Evolutionary conservation across 495 filamentous ascomycete genomes (phyloP).

Genomic region (Aspergillus steynii): DNA sequence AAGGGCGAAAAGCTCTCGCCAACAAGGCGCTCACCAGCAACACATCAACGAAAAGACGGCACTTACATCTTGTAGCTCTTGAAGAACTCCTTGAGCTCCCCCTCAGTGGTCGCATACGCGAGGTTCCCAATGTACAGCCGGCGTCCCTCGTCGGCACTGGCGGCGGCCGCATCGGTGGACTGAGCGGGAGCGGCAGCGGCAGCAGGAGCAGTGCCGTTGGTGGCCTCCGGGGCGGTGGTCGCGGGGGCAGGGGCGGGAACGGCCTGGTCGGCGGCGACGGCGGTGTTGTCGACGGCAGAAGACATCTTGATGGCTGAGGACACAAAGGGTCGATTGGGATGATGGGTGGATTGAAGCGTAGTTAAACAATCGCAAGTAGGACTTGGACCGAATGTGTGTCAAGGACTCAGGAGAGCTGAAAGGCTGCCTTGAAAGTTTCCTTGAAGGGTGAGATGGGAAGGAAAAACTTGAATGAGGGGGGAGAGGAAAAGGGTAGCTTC

Average conservation of each 20-base stretch:
- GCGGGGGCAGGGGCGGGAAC: conserved; percentile 48
- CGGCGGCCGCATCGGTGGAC: conserved; percentile 82
- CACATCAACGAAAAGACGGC: conserved; percentile 10
- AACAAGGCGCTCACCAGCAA: background rate
- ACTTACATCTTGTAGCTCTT: conserved; percentile 96
- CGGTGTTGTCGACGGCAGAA: conserved; percentile 54
- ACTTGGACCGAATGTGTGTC: conserved; percentile 36
- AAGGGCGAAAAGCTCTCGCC: background rate
- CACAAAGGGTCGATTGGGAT: conserved; percentile 32
- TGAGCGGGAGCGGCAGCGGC: conserved; percentile 54
- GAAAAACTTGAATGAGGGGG: conserved; percentile 47
- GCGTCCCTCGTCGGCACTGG: conserved; percentile 96
- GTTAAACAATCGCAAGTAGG: conserved; percentile 11
- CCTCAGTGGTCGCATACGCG: conserved; percentile 99
- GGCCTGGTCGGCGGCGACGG: conserved; percentile 49
- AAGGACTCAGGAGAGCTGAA: conserved; percentile 43
- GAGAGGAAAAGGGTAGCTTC: conserved; percentile 76
- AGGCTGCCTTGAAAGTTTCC: conserved; percentile 37
- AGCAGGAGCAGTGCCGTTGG: conserved; percentile 80
- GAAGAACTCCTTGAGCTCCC: conserved; percentile 99
- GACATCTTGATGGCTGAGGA: conserved; percentile 57
- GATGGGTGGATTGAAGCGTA: conserved; percentile 17
- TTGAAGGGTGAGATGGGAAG: conserved; percentile 31
- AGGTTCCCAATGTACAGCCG: conserved; percentile 99
- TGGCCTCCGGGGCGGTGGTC: conserved; percentile 59